A percentile compares a stretch with the other conserved stretches of the same genome.
Evolutionary conservation across 148 eudicot species (phyloP).

Genomic region (Vaccinium corymbosum): DNA sequence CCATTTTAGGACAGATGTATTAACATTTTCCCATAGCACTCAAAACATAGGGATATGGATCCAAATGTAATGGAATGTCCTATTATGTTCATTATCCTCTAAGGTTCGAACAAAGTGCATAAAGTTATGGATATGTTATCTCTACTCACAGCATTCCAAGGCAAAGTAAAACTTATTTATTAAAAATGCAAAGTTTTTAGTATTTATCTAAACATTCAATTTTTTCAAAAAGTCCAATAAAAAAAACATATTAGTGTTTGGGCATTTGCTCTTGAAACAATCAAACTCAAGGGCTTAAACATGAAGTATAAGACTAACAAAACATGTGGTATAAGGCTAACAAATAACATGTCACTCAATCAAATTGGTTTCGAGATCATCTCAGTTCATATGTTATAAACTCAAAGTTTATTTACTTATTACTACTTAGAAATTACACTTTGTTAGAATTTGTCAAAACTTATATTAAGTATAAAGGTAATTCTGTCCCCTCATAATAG

Average conservation of each 20-base stretch:
- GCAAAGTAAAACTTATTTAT: too few species aligned
- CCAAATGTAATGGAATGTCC: too few species aligned
- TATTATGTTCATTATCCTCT: too few species aligned
- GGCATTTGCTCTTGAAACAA: background rate
- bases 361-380: background rate
- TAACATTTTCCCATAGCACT: too few species aligned
- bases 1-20: too few species aligned
- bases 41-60: too few species aligned
- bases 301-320: too few species aligned
- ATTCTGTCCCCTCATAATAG: background rate
- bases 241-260: too few species aligned
- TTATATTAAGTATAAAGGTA: background rate
- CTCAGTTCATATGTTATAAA: background rate
- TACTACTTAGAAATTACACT: background rate
- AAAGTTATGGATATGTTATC: too few species aligned
- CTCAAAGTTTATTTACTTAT: background rate
- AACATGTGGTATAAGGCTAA: too few species aligned
- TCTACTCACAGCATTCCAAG: background rate
- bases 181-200: too few species aligned
- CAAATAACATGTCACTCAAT: background rate
- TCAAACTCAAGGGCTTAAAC: background rate
- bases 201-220: background rate
- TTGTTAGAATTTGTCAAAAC: background rate
- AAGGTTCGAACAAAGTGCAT: too few species aligned
- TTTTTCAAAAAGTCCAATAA: background rate